Percentiles rank a stretch among this genome's conserved stretches.
phyloP scores from a whole-genome alignment of 495 filamentous ascomycete species.

The Opeltia flavorubescens region DNA sequence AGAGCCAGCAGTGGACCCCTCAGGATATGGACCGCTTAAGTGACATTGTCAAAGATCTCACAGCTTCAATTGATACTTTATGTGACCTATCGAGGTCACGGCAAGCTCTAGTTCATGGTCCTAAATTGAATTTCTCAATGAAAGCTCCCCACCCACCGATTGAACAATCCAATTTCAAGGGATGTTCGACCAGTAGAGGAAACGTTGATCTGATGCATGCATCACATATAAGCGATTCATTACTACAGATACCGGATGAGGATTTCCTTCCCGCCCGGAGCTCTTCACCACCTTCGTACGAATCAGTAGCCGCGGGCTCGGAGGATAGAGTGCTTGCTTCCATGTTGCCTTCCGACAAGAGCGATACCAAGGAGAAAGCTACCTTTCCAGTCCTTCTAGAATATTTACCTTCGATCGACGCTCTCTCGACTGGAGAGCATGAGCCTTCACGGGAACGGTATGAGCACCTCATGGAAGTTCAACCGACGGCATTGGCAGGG shows the following conservation, averaged over 20 bases:
- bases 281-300: constrained; percentile 14
- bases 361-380: neutral
- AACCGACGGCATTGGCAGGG: constrained; percentile 32
- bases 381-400: neutral
- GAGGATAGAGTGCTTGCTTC: constrained; percentile 13
- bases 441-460: constrained; percentile 45
- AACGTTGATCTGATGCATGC: constrained; percentile 4
- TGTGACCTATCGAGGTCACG: constrained; percentile 73
- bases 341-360: neutral
- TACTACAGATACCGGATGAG: constrained; percentile 8
- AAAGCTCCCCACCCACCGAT: neutral
- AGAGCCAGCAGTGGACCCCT: constrained; percentile 30
- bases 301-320: constrained; percentile 11
- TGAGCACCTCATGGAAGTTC: constrained; percentile 43
- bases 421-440: neutral
- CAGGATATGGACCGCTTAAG: constrained; percentile 34
- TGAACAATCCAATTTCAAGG: neutral
- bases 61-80: constrained; percentile 73
- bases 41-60: constrained; percentile 61
- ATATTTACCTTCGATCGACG: neutral
- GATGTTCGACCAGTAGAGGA: neutral
- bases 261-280: neutral
- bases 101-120: constrained; percentile 28
- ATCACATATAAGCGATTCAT: constrained; percentile 8
- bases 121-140: constrained; percentile 7